Conservation (phyloP, 2,329 filamentous ascomycete genomes). For the Byssochlamys sp. region DNA sequence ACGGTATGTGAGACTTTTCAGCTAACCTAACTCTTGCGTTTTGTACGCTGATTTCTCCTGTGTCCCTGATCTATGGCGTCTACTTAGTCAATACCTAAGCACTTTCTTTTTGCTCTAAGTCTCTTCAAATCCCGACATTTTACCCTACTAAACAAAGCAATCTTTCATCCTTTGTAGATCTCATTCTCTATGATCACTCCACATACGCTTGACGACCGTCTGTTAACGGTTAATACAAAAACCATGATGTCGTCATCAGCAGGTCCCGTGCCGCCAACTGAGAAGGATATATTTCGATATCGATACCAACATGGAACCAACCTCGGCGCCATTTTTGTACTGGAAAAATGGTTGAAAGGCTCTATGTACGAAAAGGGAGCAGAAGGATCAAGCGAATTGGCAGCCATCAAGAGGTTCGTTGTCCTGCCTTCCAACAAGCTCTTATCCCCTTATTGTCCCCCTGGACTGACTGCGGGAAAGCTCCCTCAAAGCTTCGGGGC, state of each 20-base stretch:
- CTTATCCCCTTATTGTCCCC: background rate
- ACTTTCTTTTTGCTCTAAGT: background rate
- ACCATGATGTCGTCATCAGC: slow-evolving; percentile 8
- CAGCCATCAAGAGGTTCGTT: slow-evolving; percentile 37
- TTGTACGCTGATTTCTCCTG: background rate
- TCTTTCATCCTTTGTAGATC: slow-evolving; percentile 1
- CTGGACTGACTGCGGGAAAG: slow-evolving; percentile 8
- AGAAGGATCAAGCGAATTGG: slow-evolving; percentile 41
- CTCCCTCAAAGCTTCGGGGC: slow-evolving; percentile 38
- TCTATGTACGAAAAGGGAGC: slow-evolving; percentile 40
- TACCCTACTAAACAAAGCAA: background rate
- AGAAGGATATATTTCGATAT: slow-evolving; percentile 36
- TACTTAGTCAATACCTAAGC: background rate
- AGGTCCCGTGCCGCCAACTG: slow-evolving; percentile 8
- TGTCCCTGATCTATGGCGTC: background rate
- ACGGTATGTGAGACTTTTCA: background rate
- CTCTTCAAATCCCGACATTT: background rate
- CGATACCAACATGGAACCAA: slow-evolving; percentile 53
- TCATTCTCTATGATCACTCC: background rate
- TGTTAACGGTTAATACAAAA: slow-evolving; percentile 2
- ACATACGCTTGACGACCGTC: slow-evolving; percentile 1
- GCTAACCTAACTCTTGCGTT: background rate
- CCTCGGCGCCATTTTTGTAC: slow-evolving; percentile 50
- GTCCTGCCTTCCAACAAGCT: background rate
- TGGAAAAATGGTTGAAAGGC: slow-evolving; percentile 49